A percentile compares a stretch with the other conserved stretches of the same genome.
Evolutionary conservation across 192 early-diverging fungal genomes (phyloP).

Genomic region (Umbelopsis ramanniana): DNA sequence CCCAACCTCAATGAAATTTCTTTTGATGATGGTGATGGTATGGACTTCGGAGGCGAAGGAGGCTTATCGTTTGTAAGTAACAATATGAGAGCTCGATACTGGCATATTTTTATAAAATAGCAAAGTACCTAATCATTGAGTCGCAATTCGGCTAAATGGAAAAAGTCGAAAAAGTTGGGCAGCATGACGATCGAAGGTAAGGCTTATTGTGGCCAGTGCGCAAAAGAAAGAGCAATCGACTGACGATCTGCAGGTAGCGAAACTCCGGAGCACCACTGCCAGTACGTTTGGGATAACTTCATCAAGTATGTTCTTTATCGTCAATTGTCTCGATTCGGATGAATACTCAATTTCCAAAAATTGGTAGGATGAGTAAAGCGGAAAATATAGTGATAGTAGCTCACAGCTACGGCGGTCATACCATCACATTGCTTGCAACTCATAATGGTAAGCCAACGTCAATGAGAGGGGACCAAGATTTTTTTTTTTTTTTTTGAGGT

Average conservation of each 20-base stretch:
- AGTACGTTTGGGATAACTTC: conserved; percentile 40
- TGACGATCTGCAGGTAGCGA: conserved; percentile 5
- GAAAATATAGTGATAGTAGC: conserved; percentile 20
- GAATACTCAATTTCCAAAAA: neutral
- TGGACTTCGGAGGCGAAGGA: conserved; percentile 8
- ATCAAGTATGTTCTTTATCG: conserved; percentile 22
- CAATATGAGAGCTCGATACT: no score
- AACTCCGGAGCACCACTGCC: conserved; percentile 27
- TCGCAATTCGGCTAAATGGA: neutral
- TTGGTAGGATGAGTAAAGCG: neutral
- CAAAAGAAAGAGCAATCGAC: neutral
- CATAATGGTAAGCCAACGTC: conserved; percentile 5
- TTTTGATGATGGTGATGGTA: neutral
- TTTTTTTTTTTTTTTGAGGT: neutral
- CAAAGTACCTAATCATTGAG: neutral
- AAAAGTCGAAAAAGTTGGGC: neutral
- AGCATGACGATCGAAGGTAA: conserved; percentile 10
- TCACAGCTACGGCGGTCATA: conserved; percentile 18
- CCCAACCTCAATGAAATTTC: conserved; percentile 31
- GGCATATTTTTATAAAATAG: neutral
- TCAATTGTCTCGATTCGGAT: neutral
- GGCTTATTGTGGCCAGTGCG: neutral
- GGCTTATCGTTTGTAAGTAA: neutral
- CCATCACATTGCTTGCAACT: conserved; percentile 4
- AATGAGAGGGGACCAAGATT: no score